Conservation (phyloP, 2,329 filamentous ascomycete species). For the Leptographium lundbergii region DNA sequence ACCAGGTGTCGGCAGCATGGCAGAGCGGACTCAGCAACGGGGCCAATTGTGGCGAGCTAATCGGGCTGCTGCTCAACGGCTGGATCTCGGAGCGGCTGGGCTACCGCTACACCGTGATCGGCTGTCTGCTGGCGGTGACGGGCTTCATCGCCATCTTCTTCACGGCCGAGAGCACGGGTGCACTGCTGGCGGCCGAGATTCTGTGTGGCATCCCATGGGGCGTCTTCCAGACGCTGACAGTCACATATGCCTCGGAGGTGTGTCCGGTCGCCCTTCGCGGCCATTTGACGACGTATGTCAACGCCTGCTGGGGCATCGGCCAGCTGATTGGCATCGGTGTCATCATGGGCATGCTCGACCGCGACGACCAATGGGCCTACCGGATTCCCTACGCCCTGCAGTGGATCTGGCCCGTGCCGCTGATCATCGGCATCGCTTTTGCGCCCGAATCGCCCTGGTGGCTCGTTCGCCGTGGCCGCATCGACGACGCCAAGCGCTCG, state of each 20-base stretch:
- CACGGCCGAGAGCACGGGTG: conserved; percentile 46
- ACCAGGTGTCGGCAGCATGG: conserved; percentile 47
- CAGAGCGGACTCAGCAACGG: conserved; percentile 46
- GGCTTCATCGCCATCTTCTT: conserved; percentile 53
- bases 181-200: conserved; percentile 48
- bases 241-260: conserved; percentile 59
- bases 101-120: conserved; percentile 53
- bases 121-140: conserved; percentile 37
- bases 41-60: conserved; percentile 48
- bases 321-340: conserved; percentile 64
- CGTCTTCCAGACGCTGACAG: conserved; percentile 28
- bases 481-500: conserved; percentile 53
- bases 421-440: conserved; percentile 52
- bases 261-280: conserved; percentile 60
- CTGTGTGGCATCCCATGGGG: conserved; percentile 42
- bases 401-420: conserved; percentile 62
- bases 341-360: conserved; percentile 52
- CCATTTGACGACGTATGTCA: conserved; percentile 62
- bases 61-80: conserved; percentile 55
- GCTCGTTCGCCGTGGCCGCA: conserved; percentile 55
- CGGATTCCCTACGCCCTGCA: conserved; percentile 60
- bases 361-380: conserved; percentile 48
- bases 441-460: conserved; percentile 64
- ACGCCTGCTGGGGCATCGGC: conserved; percentile 67
- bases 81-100: conserved; percentile 53